Evolutionary conservation across 345 rosid species (phyloP), one percentile per base, ranked within the genome.

Genomic region (Litchi chinensis): DNA sequence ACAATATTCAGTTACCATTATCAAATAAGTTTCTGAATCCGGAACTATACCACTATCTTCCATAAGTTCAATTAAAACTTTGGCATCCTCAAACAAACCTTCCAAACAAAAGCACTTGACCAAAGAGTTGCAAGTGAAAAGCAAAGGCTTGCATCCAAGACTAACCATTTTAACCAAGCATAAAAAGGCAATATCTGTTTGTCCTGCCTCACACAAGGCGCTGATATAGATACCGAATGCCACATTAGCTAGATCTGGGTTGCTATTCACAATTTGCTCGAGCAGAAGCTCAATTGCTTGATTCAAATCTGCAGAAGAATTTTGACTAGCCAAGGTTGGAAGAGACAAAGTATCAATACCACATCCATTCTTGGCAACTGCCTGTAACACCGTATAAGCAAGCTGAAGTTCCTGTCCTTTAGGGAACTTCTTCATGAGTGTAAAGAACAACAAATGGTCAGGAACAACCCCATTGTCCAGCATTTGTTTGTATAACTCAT

Each of bases 371-470:
- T 78, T 67, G 28, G 87, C 79, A 71, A 91, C 87, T 16, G 84
- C 89, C 77, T 78, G 88, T 79, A 89, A 81, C 80, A 89, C 79
- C 79, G 76, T 73, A 76, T 82, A 65, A 76, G 89, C 88, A 68
- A 85, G 80, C 65, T 70, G 83, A 84, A 91, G 91, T 80, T 88
- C 91, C 22, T 75, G 68, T 79, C 90, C 91, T 70, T 68, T 85
- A 0, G 80, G 90, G 12, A 76, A 83, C 87, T 83, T 89, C 88
- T 85, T 91, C 83, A 86, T 82, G 69, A 88, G 86, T 46, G 82
- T 77, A 83, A 89, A 87, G 79, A 86, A 91, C 50, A 90, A 73
- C 50, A 93, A 50, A 77, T 87, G 91, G 73, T 93, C 97, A 1
- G 94, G 97, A 56, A 86, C 85, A 78, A 91, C 84, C 60, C 89